phyloP scores from a whole-genome alignment of 2,329 filamentous ascomycete genomes.

The Calycina herbarum region DNA sequence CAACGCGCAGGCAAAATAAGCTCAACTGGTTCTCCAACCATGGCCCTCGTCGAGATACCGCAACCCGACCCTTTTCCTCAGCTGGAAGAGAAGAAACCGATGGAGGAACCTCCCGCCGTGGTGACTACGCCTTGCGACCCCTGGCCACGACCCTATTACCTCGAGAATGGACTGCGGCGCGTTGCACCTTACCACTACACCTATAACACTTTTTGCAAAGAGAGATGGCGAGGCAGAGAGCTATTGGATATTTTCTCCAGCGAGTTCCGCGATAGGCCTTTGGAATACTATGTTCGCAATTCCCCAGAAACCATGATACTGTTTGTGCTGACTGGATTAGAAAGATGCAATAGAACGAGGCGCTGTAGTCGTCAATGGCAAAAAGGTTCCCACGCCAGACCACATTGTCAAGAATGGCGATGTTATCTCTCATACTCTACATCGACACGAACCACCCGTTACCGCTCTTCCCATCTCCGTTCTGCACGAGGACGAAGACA shows the following conservation, averaged over 20 bases:
- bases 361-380: slow-evolving; percentile 77
- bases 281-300: slow-evolving; percentile 75
- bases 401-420: slow-evolving; percentile 85
- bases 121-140: slow-evolving; percentile 55
- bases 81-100: slow-evolving; percentile 41
- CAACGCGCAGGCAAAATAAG: slow-evolving; percentile 44
- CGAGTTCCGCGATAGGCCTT: slow-evolving; percentile 86
- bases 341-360: slow-evolving; percentile 77
- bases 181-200: slow-evolving; percentile 88
- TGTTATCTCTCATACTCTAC: slow-evolving; percentile 86
- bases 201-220: slow-evolving; percentile 93
- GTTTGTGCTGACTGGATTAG: slow-evolving; percentile 42
- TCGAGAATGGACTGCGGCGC: slow-evolving; percentile 80
- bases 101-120: slow-evolving; percentile 46
- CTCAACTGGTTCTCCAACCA: slow-evolving; percentile 34
- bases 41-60: slow-evolving; percentile 43
- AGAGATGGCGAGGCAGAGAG: slow-evolving; percentile 82
- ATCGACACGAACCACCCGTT: slow-evolving; percentile 94
- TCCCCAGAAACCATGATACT: background rate
- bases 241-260: slow-evolving; percentile 85
- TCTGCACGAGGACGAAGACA: slow-evolving; percentile 86
- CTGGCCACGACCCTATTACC: slow-evolving; percentile 70
- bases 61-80: slow-evolving; percentile 18
- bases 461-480: slow-evolving; percentile 76
- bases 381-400: slow-evolving; percentile 61